A percentile compares a stretch with the other conserved stretches of the same genome.
Evolutionary conservation across 1,284 basidiomycete genomes (phyloP).

Genomic region (Ganoderma sinense): DNA sequence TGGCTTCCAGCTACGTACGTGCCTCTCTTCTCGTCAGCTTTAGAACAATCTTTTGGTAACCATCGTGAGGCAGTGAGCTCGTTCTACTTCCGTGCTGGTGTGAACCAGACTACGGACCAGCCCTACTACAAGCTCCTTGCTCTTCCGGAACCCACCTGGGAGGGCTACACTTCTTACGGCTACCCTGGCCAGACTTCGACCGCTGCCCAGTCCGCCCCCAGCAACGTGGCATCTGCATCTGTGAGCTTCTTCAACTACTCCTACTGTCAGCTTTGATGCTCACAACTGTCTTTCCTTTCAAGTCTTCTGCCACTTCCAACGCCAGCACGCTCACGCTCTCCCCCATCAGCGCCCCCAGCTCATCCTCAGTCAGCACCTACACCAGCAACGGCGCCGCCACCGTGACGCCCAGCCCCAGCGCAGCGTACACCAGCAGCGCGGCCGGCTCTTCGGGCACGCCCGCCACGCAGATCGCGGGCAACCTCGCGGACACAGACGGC

Average conservation of each 20-base stretch:
- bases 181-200: background rate
- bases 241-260: background rate
- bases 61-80: slow-evolving; percentile 18
- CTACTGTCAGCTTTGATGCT: background rate
- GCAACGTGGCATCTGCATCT: background rate
- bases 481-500: slow-evolving; percentile 26
- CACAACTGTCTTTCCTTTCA: background rate
- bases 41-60: background rate
- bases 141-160: slow-evolving; percentile 9
- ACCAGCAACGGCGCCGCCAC: background rate
- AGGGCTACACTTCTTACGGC: slow-evolving; percentile 4
- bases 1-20: slow-evolving; percentile 29
- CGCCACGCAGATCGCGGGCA: slow-evolving; percentile 23
- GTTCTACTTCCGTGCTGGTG: slow-evolving; percentile 28
- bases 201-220: background rate
- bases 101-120: slow-evolving; percentile 17
- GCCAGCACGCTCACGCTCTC: background rate
- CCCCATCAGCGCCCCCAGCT: background rate
- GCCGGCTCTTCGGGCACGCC: slow-evolving; percentile 12
- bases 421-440: slow-evolving; percentile 8
- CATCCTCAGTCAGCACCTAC: background rate
- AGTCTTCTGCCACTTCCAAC: background rate
- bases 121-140: slow-evolving; percentile 29
- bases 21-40: background rate
- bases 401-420: background rate